These are phyloP conservation scores for Endocarpon pusillum DNA, from an alignment of 495 filamentous ascomycete species.

Conservation along the genomic window DNA sequence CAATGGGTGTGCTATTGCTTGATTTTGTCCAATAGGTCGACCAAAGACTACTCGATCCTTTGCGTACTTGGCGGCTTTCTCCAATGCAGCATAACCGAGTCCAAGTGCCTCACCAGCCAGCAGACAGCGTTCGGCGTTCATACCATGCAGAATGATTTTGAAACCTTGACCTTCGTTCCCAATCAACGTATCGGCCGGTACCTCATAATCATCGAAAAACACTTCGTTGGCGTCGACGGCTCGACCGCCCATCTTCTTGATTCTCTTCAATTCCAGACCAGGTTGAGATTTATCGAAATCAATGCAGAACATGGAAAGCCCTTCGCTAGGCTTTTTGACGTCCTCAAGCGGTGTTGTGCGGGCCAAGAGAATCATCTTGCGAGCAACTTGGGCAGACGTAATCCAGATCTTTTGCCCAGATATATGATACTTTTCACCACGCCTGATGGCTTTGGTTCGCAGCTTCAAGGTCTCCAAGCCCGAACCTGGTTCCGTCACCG, in stretches of 20 bases:
- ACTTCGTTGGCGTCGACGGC: conserved; percentile 73
- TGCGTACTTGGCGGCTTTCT: conserved; percentile 47
- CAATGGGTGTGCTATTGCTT: conserved; percentile 58
- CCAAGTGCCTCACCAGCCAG: conserved; percentile 64
- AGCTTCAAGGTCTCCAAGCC: conserved; percentile 59
- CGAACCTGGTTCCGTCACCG: conserved; percentile 47
- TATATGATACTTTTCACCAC: conserved; percentile 35
- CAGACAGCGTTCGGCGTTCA: conserved; percentile 70
- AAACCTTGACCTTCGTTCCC: conserved; percentile 58
- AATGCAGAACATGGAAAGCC: conserved; percentile 62
- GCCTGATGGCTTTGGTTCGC: conserved; percentile 37
- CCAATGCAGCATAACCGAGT: conserved; percentile 55
- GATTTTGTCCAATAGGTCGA: conserved; percentile 54
- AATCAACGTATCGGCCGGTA: conserved; percentile 43
- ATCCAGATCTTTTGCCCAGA: conserved; percentile 76
- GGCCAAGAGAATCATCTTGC: conserved; percentile 62
- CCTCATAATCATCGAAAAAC: conserved; percentile 59
- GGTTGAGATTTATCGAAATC: conserved; percentile 41
- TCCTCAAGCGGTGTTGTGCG: conserved; percentile 52
- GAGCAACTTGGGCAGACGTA: conserved; percentile 58
- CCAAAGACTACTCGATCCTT: conserved; percentile 53
- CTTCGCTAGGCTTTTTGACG: conserved; percentile 47
- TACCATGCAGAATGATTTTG: conserved; percentile 61
- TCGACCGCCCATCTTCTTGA: conserved; percentile 67
- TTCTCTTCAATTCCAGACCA: conserved; percentile 44